Evolutionary conservation across 768 basidiomycete genomes (phyloP).

Genomic region (Hysterangium stoloniferum): DNA sequence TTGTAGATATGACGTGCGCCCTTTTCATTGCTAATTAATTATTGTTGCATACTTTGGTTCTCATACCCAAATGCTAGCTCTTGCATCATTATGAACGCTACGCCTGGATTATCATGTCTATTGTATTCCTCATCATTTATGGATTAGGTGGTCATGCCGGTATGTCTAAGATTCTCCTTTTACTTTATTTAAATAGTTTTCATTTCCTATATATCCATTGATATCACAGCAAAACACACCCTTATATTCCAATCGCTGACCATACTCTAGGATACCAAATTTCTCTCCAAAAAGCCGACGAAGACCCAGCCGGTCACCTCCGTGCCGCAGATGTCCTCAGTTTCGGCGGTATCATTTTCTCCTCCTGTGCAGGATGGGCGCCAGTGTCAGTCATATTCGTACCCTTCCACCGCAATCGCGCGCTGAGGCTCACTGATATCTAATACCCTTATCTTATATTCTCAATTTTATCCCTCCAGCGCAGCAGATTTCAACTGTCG

Average conservation of each 20-base stretch:
- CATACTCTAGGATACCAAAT: not conserved
- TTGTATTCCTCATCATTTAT: conserved; percentile 3
- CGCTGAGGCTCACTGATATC: not conserved
- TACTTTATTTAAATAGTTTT: no score
- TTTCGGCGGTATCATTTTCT: conserved; percentile 47
- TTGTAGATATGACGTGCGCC: conserved; percentile 2
- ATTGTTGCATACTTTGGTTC: not conserved
- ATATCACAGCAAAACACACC: no score
- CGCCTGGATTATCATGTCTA: conserved; percentile 39
- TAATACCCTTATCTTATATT: not conserved
- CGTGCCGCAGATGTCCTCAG: conserved; percentile 39
- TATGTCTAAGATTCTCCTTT: not conserved
- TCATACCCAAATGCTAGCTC: not conserved
- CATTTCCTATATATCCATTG: no score
- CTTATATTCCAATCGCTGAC: not conserved
- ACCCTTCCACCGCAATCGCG: not conserved
- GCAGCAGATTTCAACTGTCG: conserved; percentile 50
- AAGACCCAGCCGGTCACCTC: conserved; percentile 37
- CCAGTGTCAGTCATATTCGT: not conserved
- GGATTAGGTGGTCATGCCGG: conserved; percentile 4
- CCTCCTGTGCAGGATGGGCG: conserved; percentile 34
- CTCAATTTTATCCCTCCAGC: conserved; percentile 36
- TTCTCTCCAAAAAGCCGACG: conserved; percentile 29
- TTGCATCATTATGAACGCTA: conserved; percentile 47
- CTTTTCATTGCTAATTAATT: conserved; percentile 16